Percentiles rank a stretch among this genome's conserved stretches.
phyloP scores from a whole-genome alignment of 2,329 filamentous ascomycete species.

The Teratosphaeria zuluensis region DNA sequence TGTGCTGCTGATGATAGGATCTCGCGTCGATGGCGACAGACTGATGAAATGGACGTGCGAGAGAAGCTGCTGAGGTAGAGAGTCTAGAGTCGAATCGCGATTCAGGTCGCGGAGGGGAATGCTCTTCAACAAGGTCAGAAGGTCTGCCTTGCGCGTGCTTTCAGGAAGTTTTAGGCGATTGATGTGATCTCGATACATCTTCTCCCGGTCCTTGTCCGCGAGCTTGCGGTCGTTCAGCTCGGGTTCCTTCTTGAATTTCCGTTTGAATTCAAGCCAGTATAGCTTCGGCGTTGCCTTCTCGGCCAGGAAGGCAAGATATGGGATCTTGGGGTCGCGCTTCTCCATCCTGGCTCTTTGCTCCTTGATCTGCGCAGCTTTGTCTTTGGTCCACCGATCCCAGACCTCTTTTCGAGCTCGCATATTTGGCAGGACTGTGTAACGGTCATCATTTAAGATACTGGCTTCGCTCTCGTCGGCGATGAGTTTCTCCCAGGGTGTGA shows the following conservation, averaged over 20 bases:
- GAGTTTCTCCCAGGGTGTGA: conserved; percentile 82
- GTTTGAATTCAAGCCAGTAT: conserved; percentile 94
- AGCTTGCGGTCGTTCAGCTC: conserved; percentile 63
- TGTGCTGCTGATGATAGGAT: conserved; percentile 58
- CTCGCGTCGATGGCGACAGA: conserved; percentile 50
- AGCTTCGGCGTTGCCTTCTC: conserved; percentile 78
- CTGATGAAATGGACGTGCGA: conserved; percentile 62
- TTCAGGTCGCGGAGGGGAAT: conserved; percentile 52
- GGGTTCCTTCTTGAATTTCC: conserved; percentile 75
- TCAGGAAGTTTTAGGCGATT: conserved; percentile 55
- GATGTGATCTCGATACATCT: conserved; percentile 66
- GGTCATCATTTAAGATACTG: conserved; percentile 69
- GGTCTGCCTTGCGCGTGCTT: conserved; percentile 58
- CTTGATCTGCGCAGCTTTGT: conserved; percentile 62
- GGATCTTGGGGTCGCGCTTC: conserved; percentile 72
- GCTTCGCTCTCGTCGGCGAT: conserved; percentile 57
- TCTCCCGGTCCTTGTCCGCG: conserved; percentile 62
- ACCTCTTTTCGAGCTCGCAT: conserved; percentile 73
- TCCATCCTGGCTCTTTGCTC: conserved; percentile 50
- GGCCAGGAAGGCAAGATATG: conserved; percentile 73
- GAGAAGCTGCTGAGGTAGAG: conserved; percentile 53
- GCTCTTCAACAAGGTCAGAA: conserved; percentile 54
- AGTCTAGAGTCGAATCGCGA: conserved; percentile 44
- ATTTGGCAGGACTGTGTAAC: conserved; percentile 74
- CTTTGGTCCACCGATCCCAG: conserved; percentile 74